Conservation (phyloP, 2,329 filamentous ascomycete species). For the Verticillium albo-atrum region DNA sequence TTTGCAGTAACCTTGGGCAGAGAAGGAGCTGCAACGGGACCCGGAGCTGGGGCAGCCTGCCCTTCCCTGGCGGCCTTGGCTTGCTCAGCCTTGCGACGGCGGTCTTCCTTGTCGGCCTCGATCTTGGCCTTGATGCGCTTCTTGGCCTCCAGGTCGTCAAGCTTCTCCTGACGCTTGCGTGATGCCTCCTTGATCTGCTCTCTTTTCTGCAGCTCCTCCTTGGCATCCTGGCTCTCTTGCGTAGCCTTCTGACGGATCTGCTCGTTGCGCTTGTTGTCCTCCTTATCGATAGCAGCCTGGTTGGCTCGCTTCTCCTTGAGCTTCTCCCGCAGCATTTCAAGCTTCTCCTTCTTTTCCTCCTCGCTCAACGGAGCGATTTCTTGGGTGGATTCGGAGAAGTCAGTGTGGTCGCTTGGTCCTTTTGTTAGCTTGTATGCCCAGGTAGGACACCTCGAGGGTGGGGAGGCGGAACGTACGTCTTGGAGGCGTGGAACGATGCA, state of each 20-base stretch:
- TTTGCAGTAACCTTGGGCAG: constrained; percentile 60
- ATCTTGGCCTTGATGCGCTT: constrained; percentile 90
- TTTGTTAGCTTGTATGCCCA: neutral
- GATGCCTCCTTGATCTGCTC: constrained; percentile 90
- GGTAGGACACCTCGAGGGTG: neutral
- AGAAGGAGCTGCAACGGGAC: constrained; percentile 40
- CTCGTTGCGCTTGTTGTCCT: constrained; percentile 83
- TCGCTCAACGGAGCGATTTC: constrained; percentile 87
- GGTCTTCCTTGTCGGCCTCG: constrained; percentile 87
- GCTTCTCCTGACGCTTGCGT: constrained; percentile 82
- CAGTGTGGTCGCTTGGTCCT: constrained; percentile 65
- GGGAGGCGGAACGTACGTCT: constrained; percentile 53
- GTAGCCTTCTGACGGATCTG: constrained; percentile 80
- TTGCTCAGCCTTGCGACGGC: constrained; percentile 76
- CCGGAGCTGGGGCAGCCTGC: constrained; percentile 44
- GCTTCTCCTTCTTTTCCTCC: constrained; percentile 79
- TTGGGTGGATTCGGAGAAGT: constrained; percentile 91
- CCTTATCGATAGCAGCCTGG: constrained; percentile 69
- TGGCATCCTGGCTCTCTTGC: constrained; percentile 80
- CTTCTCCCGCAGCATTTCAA: constrained; percentile 69
- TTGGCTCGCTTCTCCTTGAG: constrained; percentile 67
- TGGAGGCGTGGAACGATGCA: constrained; percentile 86
- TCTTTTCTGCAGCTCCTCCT: constrained; percentile 83
- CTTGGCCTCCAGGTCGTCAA: constrained; percentile 79
- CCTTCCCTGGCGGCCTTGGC: constrained; percentile 86